phyloP scores from a whole-genome alignment of 371 early-diverging fungal species.

The Syncephalastrum contaminatum region DNA sequence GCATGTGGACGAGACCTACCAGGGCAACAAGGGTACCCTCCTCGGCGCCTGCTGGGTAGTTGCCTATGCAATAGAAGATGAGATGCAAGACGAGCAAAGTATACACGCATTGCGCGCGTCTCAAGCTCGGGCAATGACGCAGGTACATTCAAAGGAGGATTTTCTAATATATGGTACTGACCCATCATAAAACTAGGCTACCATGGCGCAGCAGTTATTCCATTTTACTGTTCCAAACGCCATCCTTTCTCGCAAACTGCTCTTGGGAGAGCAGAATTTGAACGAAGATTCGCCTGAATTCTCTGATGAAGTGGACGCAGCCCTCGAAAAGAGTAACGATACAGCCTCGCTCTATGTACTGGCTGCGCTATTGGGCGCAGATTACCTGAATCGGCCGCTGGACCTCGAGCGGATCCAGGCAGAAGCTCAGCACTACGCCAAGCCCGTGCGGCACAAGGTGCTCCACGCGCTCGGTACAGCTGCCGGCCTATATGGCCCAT shows the following conservation, averaged over 20 bases:
- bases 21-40: constrained; percentile 22
- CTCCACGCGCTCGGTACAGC: constrained; percentile 17
- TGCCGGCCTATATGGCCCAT: constrained; percentile 21
- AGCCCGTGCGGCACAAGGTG: constrained; percentile 11
- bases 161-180: too few species aligned
- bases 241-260: not conserved
- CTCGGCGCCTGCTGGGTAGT: constrained; percentile 37
- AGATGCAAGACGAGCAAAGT: constrained; percentile 17
- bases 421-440: constrained; percentile 23
- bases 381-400: constrained; percentile 18
- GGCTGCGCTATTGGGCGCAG: constrained; percentile 23
- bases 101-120: constrained; percentile 4
- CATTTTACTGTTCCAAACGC: too few species aligned
- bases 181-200: too few species aligned
- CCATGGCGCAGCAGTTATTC: too few species aligned
- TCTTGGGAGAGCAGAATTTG: not conserved
- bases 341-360: not conserved
- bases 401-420: constrained; percentile 11
- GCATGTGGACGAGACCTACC: constrained; percentile 14
- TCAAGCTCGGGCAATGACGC: too few species aligned
- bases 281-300: too few species aligned
- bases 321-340: not conserved
- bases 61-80: constrained; percentile 18
- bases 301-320: too few species aligned
- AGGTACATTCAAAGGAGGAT: too few species aligned